Evolutionary conservation across 345 rosid genomes (phyloP), one percentile per base, ranked within the genome.

Genomic region (Sonneratia caseolaris): DNA sequence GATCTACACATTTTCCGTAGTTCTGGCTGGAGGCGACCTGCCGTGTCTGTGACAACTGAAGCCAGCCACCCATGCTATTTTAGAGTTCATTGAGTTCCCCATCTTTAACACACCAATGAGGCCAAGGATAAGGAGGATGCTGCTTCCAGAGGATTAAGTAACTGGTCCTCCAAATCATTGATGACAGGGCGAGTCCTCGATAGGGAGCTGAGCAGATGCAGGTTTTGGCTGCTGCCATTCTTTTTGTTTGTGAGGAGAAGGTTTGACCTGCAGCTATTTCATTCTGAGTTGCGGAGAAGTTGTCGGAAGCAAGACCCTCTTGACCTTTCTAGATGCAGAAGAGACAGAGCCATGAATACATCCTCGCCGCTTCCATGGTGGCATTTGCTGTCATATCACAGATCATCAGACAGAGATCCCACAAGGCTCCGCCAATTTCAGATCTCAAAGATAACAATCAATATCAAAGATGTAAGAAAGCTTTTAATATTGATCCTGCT

Each of bases 161-260:
- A 64, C n/a, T 74, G 74, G 45, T 80, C 78, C 78, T 77, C 79
- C 5, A 61, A 36, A 21, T 15, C 37, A 3, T 37, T 15, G 5
- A 27, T 62, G 11, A 59, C 32, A 64, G 80, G 83, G 32, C 1
- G 37, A 22, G 62, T 32, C 55, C 57, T 66, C 4, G 76, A 72
- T 7, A 74, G 81, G 69, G 76, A 76, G 68, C 80, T 80, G 76
- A 80, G 21, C 70, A 75, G 51, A 43, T 37, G 32, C 75, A 81
- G 53, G 68, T 27, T 66, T 47, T 68, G 18, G 32, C 32, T 27
- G 64, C 67, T 64, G 67, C 67, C 67, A 64, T 27, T 64, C 9
- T 64, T 55, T 55, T 5, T 18, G 15, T 55, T 5, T 55, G 22
- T 14, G 59, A 18, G 62, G 32, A 42, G 45, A 42, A 42, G 45